Evolutionary conservation across 2,329 filamentous ascomycete species (phyloP), one percentile per base, ranked within the genome.

Genomic region (Phialophora chinensis): DNA sequence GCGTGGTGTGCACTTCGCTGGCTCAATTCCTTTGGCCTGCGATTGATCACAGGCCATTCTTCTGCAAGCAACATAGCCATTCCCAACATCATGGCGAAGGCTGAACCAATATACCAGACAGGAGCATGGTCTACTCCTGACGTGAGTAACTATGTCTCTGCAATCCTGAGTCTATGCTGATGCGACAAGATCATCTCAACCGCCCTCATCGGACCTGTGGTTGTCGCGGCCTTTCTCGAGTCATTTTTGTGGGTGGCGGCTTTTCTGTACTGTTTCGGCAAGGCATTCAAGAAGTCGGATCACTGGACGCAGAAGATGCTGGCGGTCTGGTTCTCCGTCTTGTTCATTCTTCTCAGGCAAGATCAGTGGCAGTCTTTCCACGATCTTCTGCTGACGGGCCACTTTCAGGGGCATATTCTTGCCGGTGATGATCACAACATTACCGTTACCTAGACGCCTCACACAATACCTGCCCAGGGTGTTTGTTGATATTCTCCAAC

Each of bases 241-340:
- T 98, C 95, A 93, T 88, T 97, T 67, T 86, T 98, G 14, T 97
- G 93, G 92, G 85, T 98, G 49, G 88, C 90, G n/a, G 93, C 94
- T 3, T 98, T 98, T 76, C 76, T 95, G 69, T 98, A 97, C 79
- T 98, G 94, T 76, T 82, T 97, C 1, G 81, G 88, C 75, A 97
- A 97, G 77, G 93, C 94, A 33, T 97, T 90, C 74, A 83, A 87
- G 70, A 98, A 98, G 78, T 93, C 94, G 23, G 92, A 96, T 73
- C 90, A 92, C 75, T 93, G 91, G 88, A 92, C 90, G 52, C 91
- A 96, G 68, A 87, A 87, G 66, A 78, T 93, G 4, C 82, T 98
- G 57, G 90, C 92, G n/a, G 79, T 93, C 8, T 73, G 93, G 23
- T 89, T 97, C 73, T 90, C 89, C 55, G 75, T 90, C 62, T 75